These are phyloP conservation scores for Trametes villosa DNA, from an alignment of 768 basidiomycete genomes.

Conservation along the genomic window DNA sequence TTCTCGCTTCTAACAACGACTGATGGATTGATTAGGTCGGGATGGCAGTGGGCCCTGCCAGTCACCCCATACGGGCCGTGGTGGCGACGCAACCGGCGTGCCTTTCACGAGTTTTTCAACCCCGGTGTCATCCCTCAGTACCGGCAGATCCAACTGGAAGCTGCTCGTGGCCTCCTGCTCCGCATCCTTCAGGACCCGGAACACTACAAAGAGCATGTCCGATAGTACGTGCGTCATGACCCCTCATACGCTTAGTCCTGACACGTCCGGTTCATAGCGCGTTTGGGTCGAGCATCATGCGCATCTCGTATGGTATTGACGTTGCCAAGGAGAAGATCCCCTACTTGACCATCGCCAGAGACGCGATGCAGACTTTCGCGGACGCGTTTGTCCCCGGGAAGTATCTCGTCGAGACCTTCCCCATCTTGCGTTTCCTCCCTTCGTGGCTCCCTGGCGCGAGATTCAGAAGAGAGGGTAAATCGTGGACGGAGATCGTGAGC, in stretches of 20 bases:
- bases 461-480: neutral
- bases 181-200: neutral
- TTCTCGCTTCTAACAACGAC: neutral
- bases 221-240: constrained; percentile 9
- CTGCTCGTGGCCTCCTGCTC: neutral
- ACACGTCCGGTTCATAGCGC: constrained; percentile 17
- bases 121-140: neutral
- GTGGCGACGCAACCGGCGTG: constrained; percentile 11
- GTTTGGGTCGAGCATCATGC: constrained; percentile 24
- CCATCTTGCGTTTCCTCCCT: constrained; percentile 18
- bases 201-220: neutral
- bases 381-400: constrained; percentile 9
- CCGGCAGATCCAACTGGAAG: neutral
- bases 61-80: constrained; percentile 5
- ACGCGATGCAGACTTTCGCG: neutral
- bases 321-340: constrained; percentile 2
- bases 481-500: neutral
- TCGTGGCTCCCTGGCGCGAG: neutral
- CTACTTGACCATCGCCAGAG: constrained; percentile 10
- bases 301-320: constrained; percentile 30
- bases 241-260: neutral
- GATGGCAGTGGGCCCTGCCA: constrained; percentile 7
- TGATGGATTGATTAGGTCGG: neutral
- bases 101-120: constrained; percentile 21
- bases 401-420: constrained; percentile 47